Evolutionary conservation across 2,329 filamentous ascomycete species (phyloP).

Genomic region (Alternaria arbusti): DNA sequence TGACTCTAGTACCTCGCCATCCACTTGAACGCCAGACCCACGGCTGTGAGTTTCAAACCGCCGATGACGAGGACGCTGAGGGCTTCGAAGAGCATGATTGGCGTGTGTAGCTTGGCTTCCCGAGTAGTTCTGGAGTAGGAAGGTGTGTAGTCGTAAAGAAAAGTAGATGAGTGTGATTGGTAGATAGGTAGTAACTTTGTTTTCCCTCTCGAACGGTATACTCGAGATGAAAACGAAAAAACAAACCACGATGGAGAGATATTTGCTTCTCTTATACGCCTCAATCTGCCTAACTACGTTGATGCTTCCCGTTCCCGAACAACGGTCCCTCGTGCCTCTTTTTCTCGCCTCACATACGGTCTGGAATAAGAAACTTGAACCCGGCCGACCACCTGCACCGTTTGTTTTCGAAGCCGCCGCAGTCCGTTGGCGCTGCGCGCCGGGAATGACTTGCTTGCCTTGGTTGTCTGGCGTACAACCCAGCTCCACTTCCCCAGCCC

Average conservation of each 20-base stretch:
- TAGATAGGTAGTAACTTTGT: neutral
- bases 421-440: neutral
- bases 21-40: constrained; percentile 38
- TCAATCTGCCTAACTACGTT: neutral
- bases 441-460: neutral
- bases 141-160: neutral
- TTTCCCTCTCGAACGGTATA: neutral
- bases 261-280: constrained; percentile 1
- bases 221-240: neutral
- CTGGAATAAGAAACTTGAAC: neutral
- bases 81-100: constrained; percentile 29
- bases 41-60: constrained; percentile 39
- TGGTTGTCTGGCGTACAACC: neutral
- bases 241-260: neutral
- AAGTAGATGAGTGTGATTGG: neutral
- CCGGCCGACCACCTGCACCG: neutral
- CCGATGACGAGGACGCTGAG: constrained; percentile 33
- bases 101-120: neutral
- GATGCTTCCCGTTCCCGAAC: neutral
- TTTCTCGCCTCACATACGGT: neutral
- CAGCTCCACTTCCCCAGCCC: neutral
- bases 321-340: neutral
- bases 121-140: neutral
- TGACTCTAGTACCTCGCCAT: constrained; percentile 25
- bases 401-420: neutral